Evolutionary conservation across 2,329 filamentous ascomycete species (phyloP).

Genomic region (Mollisia scopiformis): DNA sequence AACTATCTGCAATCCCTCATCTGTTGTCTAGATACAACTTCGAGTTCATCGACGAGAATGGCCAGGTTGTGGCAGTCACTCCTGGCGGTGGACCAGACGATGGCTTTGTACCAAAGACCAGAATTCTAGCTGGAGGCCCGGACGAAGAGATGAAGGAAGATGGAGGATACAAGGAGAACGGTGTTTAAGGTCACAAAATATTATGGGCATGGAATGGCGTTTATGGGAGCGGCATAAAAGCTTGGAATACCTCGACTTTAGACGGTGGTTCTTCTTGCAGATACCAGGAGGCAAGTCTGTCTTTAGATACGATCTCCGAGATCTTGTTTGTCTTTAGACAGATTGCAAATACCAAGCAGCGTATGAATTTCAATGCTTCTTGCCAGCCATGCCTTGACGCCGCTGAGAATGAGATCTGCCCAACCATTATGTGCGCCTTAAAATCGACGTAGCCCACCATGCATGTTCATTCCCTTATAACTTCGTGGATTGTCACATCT

Average conservation of each 20-base stretch:
- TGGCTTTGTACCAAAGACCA: conserved; percentile 62
- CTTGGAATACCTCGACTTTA: conserved; percentile 19
- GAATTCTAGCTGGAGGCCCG: conserved; percentile 62
- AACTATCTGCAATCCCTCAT: conserved; percentile 95
- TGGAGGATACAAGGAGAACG: conserved; percentile 41
- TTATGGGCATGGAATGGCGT: conserved; percentile 28
- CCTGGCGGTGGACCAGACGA: conserved; percentile 68
- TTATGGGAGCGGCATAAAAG: conserved; percentile 19
- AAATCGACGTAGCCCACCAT: not conserved
- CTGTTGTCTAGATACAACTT: conserved; percentile 95
- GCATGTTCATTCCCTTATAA: not conserved
- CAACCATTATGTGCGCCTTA: not conserved
- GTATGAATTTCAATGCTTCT: not conserved
- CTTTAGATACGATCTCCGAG: not conserved
- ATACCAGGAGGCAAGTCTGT: not conserved
- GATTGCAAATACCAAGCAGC: not conserved
- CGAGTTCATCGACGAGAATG: conserved; percentile 93
- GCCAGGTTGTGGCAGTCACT: conserved; percentile 82
- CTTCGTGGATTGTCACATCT: conserved; percentile 40
- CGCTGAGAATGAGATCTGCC: not conserved
- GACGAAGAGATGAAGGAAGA: conserved; percentile 62
- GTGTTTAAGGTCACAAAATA: conserved; percentile 28
- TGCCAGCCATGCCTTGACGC: not conserved
- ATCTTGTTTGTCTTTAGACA: not conserved
- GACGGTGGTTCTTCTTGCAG: conserved; percentile 8